phyloP scores from a whole-genome alignment of 805 yeast species.

The Tetrapisispora iriomotensis region DNA sequence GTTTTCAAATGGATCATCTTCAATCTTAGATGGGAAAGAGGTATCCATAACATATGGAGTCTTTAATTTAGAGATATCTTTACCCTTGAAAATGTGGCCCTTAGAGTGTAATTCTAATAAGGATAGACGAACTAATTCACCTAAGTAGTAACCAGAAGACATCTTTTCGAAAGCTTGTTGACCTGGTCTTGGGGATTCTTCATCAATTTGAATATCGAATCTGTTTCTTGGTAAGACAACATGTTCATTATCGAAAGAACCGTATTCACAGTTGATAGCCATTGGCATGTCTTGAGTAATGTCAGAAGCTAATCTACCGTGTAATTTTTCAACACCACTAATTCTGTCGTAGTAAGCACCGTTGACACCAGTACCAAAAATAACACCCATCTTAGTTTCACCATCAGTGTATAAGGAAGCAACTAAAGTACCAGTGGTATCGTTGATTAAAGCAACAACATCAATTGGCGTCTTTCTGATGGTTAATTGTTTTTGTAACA shows the following conservation, averaged over 20 bases:
- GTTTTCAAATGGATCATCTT: constrained; percentile 82
- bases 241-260: constrained; percentile 93
- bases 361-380: constrained; percentile 95
- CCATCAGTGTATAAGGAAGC: constrained; percentile 91
- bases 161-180: constrained; percentile 94
- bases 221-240: constrained; percentile 76
- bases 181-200: constrained; percentile 87
- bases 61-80: constrained; percentile 55
- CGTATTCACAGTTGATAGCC: constrained; percentile 98
- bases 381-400: constrained; percentile 84
- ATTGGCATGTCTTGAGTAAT: constrained; percentile 56
- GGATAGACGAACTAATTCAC: constrained; percentile 78
- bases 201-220: constrained; percentile 73
- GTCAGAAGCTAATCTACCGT: constrained; percentile 58
- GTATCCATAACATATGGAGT: constrained; percentile 75
- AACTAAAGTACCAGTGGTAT: constrained; percentile 93
- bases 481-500: constrained; percentile 70
- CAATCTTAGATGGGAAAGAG: constrained; percentile 76
- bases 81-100: constrained; percentile 57
- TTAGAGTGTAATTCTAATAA: constrained; percentile 60
- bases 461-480: constrained; percentile 61
- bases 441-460: constrained; percentile 89
- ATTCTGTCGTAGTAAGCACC: constrained; percentile 88
- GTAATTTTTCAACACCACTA: constrained; percentile 67
- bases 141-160: constrained; percentile 95